These are phyloP conservation scores for Nemania sp. DNA, from an alignment of 2,329 filamentous ascomycete genomes.

Conservation along the genomic window DNA sequence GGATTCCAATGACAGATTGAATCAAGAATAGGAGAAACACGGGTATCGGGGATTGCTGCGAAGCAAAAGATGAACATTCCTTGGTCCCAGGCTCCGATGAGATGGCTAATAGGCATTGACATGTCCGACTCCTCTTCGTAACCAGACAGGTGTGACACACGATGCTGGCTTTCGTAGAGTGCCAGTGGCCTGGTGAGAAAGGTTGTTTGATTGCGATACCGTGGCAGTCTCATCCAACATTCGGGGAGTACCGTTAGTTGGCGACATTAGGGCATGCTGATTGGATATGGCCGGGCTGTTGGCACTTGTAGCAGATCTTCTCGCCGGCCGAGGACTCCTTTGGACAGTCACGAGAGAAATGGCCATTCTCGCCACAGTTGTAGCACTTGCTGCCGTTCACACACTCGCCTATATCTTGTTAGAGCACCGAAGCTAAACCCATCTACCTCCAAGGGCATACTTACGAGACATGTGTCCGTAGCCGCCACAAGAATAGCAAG, in stretches of 20 bases:
- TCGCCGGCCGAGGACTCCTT: constrained; percentile 85
- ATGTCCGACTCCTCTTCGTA: constrained; percentile 7
- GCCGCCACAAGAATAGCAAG: constrained; percentile 97
- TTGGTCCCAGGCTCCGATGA: constrained; percentile 6
- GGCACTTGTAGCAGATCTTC: constrained; percentile 98
- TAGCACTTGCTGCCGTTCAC: constrained; percentile 99
- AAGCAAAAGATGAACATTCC: constrained; percentile 19
- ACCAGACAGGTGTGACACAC: constrained; percentile 2
- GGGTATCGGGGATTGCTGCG: constrained; percentile 23
- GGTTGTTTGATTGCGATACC: constrained; percentile 16
- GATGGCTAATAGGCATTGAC: constrained; percentile 9
- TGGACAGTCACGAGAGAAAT: constrained; percentile 94
- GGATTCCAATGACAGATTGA: constrained; percentile 23
- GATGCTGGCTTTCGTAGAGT: not conserved
- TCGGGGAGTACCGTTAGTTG: constrained; percentile 52
- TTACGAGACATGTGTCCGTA: constrained; percentile 92
- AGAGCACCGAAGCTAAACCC: constrained; percentile 14
- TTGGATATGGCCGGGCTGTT: constrained; percentile 86
- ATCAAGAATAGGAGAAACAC: constrained; percentile 16
- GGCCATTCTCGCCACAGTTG: constrained; percentile 94
- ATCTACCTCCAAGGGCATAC: constrained; percentile 39
- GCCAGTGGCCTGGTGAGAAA: constrained; percentile 5
- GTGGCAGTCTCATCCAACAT: constrained; percentile 20
- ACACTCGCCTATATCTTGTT: constrained; percentile 68
- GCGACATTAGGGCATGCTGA: constrained; percentile 74